phyloP scores from a whole-genome alignment of 2,329 filamentous ascomycete genomes.

The Alternaria infectoria region DNA sequence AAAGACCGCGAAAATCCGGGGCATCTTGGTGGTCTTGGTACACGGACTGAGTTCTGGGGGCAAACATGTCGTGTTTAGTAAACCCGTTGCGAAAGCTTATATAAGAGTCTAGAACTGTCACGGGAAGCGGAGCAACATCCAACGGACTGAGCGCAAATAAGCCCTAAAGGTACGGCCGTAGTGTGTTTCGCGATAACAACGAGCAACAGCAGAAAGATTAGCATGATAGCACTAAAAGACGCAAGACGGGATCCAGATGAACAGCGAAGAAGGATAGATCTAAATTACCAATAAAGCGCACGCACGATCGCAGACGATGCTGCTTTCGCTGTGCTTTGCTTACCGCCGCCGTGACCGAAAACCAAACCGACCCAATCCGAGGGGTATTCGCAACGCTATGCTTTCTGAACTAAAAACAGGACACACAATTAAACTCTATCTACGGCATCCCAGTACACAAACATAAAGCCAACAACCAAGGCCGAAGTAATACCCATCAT shows the following conservation, averaged over 20 bases:
- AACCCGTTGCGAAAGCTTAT: background rate
- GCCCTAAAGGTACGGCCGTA: background rate
- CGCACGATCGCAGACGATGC: background rate
- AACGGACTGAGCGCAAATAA: background rate
- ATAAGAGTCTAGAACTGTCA: background rate
- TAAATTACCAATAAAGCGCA: conserved; percentile 3
- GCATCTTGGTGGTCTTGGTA: background rate
- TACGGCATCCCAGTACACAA: conserved; percentile 2
- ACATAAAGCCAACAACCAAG: conserved; percentile 3
- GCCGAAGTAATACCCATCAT: background rate
- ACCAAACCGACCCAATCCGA: conserved; percentile 3
- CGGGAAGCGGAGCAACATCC: background rate
- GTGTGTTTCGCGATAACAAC: background rate
- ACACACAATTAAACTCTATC: conserved; percentile 2
- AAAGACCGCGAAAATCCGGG: background rate
- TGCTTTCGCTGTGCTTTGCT: conserved; percentile 1
- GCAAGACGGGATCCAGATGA: background rate
- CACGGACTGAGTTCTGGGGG: background rate
- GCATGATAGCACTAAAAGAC: background rate
- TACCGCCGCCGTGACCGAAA: background rate
- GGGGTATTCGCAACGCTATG: conserved; percentile 21
- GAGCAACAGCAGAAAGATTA: background rate
- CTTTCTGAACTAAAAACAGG: conserved; percentile 3
- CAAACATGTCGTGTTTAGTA: background rate
- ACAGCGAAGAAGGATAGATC: background rate